phyloP scores from a whole-genome alignment of 2,329 filamentous ascomycete species.

The Dactylella cylindrospora region DNA sequence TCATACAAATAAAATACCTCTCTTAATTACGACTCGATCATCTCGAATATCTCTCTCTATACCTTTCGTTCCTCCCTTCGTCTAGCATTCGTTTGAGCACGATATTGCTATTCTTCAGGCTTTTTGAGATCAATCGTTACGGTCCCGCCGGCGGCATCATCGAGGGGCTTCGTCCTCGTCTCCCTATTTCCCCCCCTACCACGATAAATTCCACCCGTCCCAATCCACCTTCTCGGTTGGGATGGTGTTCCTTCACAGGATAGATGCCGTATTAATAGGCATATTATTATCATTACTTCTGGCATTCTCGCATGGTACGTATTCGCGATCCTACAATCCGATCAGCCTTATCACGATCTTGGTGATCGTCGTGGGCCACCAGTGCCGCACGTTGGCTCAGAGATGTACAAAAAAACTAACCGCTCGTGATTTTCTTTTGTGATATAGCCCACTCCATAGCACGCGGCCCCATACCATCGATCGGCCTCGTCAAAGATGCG shows the following conservation, averaged over 20 bases:
- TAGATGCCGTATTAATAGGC: slow-evolving; percentile 40
- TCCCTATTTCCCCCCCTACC: not conserved
- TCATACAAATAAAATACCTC: too few species aligned
- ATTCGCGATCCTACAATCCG: too few species aligned
- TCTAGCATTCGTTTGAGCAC: not conserved
- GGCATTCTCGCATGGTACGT: slow-evolving; percentile 37
- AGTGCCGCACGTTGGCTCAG: slow-evolving; percentile 12
- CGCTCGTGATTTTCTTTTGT: slow-evolving; percentile 6
- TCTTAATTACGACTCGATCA: too few species aligned
- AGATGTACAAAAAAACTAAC: slow-evolving; percentile 11
- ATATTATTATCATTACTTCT: slow-evolving; percentile 31
- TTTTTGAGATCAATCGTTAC: too few species aligned
- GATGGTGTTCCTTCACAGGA: slow-evolving; percentile 40
- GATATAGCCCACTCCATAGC: slow-evolving; percentile 67
- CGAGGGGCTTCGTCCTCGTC: not conserved
- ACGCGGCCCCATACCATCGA: slow-evolving; percentile 73
- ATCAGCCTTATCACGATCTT: not conserved
- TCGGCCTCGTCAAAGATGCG: slow-evolving; percentile 72
- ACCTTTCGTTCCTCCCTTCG: not conserved
- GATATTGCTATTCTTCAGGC: too few species aligned
- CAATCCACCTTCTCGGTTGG: slow-evolving; percentile 18
- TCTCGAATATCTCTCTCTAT: not conserved
- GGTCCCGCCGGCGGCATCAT: too few species aligned
- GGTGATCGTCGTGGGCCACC: too few species aligned
- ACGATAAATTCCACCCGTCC: not conserved